A percentile compares a stretch with the other conserved stretches of the same genome.
These are phyloP conservation scores for Martensiomyces pterosporus DNA, from an alignment of 192 early-diverging fungal genomes.

Conservation along the genomic window DNA sequence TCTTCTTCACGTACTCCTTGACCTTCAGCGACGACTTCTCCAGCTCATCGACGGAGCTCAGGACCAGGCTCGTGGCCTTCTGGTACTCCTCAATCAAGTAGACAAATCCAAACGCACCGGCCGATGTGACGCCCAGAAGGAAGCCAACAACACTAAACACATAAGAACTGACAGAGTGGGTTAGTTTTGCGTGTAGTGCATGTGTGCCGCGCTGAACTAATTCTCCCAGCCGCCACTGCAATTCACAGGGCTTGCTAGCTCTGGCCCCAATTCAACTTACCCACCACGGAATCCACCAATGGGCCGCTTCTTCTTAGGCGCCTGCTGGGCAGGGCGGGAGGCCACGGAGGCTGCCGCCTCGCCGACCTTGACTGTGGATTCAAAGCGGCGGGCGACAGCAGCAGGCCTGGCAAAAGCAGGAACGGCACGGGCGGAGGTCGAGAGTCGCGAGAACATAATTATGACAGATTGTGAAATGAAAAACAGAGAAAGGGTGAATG, in stretches of 20 bases:
- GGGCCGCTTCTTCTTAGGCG: conserved; percentile 53
- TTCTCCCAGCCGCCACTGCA: too few relatives aligned
- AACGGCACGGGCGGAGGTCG: conserved; percentile 31
- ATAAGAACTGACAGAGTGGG: too few relatives aligned
- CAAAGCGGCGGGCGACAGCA: conserved; percentile 32
- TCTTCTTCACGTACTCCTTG: conserved; percentile 69
- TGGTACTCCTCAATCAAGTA: conserved; percentile 87
- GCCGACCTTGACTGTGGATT: conserved; percentile 45
- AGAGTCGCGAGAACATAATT: conserved; percentile 31
- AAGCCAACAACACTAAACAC: conserved; percentile 68
- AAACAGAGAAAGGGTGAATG: not conserved
- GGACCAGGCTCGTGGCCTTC: conserved; percentile 60
- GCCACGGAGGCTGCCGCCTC: conserved; percentile 13
- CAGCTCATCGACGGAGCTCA: conserved; percentile 75
- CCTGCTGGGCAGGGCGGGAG: conserved; percentile 25
- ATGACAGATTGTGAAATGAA: not conserved
- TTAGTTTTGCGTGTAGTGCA: too few relatives aligned
- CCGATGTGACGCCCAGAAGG: conserved; percentile 66
- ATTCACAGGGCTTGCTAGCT: too few relatives aligned
- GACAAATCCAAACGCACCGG: conserved; percentile 73
- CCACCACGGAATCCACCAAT: conserved; percentile 64
- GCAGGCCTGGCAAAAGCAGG: conserved; percentile 31
- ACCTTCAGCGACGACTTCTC: conserved; percentile 74
- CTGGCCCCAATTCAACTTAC: conserved; percentile 39
- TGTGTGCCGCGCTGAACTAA: too few relatives aligned